Base-by-base conservation (phyloP, 306 rosid species). In the Adenanthera pavonina region DNA sequence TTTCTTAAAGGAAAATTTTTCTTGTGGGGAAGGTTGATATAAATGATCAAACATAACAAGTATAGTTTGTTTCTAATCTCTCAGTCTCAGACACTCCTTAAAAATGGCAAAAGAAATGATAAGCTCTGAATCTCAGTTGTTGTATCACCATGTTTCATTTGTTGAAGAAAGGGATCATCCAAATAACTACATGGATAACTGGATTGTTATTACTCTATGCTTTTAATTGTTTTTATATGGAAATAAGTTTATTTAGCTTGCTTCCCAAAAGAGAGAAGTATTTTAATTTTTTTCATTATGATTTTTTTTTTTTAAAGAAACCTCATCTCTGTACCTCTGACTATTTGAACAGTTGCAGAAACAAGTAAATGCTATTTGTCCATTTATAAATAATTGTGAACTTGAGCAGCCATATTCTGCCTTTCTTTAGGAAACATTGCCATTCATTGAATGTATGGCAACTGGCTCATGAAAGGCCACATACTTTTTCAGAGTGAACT, bases 381-480 rank as follows among this genome's bases (percentile, higher is more conserved):
- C 47, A 61, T 46, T 70, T 25, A 47, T 57, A 25, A 13, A 70
- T 70, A 30, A 70, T 46, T 30, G 40, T 40, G 17, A 68, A 8
- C 38, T 10, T 7, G 72, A 33, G 33, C 14, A 34, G 34, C 20
- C 25, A 4, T 9, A 3, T 47, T 20, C 14, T 59, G n/a, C 46
- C 8, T 51, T 34, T 17, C 60, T 40, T 69, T 69, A 44, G 54
- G 74, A 20, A 12, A 49, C 38, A 65, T 19, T 9, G 11, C 9
- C 64, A 33, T 70, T 47, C 7, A 25, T 62, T 62, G 48, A 47
- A 77, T 7, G 15, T 12, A 35, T 36, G 34, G 16, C 73, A 48
- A 13, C n/a, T 48, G 38, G 74, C 36, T 77, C 65, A 78, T 51
- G 11, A 1, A 51, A 51, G 52, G 65, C 64, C 49, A 9, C 72